A percentile compares a stretch with the other conserved stretches of the same genome.
Evolutionary conservation across 202 grass and related monocot genomes (phyloP).

Genomic region (Zoysia matrella): DNA sequence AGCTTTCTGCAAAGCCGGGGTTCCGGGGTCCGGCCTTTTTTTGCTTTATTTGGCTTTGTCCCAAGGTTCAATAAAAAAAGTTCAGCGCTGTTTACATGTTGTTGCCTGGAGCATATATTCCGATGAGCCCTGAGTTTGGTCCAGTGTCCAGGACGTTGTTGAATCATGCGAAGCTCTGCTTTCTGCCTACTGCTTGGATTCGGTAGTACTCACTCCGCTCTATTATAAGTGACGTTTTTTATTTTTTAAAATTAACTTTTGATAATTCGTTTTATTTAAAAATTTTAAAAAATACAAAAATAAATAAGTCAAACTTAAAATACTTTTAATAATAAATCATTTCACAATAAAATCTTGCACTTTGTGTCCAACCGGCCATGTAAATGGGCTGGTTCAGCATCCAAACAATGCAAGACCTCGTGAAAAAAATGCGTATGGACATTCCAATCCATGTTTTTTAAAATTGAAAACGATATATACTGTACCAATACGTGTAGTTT

Average conservation of each 20-base stretch:
- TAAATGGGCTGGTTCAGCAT: too few relatives aligned
- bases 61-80: not conserved
- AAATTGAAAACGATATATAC: not conserved
- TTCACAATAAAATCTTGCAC: too few relatives aligned
- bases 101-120: slow-evolving; percentile 10
- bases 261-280: too few relatives aligned
- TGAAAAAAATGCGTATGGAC: not conserved
- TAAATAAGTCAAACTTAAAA: too few relatives aligned
- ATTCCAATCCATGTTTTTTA: not conserved
- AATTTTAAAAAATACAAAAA: too few relatives aligned
- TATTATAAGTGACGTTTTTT: too few relatives aligned
- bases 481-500: not conserved
- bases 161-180: not conserved
- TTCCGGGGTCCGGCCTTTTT: not conserved
- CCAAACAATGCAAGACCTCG: too few relatives aligned
- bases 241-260: too few relatives aligned
- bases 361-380: too few relatives aligned
- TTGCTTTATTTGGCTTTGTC: not conserved
- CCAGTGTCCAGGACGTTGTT: not conserved
- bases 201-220: too few relatives aligned
- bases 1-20: slow-evolving; percentile 6
- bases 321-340: too few relatives aligned
- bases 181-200: too few relatives aligned
- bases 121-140: not conserved
- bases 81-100: not conserved